A percentile compares a stretch with the other conserved stretches of the same genome.
Conservation (phyloP, 2,329 filamentous ascomycete genomes). For the Pleoardoris graminearum region DNA sequence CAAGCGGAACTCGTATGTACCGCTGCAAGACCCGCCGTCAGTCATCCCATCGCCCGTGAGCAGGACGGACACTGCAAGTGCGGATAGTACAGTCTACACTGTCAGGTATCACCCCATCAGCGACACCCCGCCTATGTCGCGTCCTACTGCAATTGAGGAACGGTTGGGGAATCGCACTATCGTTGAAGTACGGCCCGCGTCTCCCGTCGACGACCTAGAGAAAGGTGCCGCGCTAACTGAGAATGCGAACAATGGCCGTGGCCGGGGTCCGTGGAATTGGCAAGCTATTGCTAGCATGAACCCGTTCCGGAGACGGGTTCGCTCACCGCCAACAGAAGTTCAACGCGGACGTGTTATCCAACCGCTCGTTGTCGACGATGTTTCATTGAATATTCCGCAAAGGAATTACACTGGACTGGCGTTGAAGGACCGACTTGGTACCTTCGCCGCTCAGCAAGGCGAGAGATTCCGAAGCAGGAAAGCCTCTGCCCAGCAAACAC, state of each 20-base stretch:
- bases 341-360: constrained; percentile 59
- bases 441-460: constrained; percentile 55
- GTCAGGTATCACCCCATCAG: constrained; percentile 63
- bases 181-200: constrained; percentile 7
- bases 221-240: constrained; percentile 29
- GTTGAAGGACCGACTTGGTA: constrained; percentile 51
- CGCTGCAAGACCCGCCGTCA: constrained; percentile 49
- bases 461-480: constrained; percentile 49
- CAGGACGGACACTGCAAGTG: constrained; percentile 63
- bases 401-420: constrained; percentile 51
- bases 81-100: constrained; percentile 66
- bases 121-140: constrained; percentile 38
- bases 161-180: constrained; percentile 14
- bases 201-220: constrained; percentile 30
- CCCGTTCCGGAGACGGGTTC: constrained; percentile 61
- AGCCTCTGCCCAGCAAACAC: constrained; percentile 35
- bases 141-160: constrained; percentile 22
- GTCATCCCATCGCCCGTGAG: constrained; percentile 60
- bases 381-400: constrained; percentile 41
- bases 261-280: constrained; percentile 50
- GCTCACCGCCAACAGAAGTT: constrained; percentile 63
- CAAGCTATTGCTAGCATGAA: constrained; percentile 55
- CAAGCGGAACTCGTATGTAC: constrained; percentile 32
- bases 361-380: constrained; percentile 43
- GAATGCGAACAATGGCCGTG: constrained; percentile 13